Conservation (phyloP, 108 stramenopile genomes). For the Pseudonitzschia multiseries region DNA sequence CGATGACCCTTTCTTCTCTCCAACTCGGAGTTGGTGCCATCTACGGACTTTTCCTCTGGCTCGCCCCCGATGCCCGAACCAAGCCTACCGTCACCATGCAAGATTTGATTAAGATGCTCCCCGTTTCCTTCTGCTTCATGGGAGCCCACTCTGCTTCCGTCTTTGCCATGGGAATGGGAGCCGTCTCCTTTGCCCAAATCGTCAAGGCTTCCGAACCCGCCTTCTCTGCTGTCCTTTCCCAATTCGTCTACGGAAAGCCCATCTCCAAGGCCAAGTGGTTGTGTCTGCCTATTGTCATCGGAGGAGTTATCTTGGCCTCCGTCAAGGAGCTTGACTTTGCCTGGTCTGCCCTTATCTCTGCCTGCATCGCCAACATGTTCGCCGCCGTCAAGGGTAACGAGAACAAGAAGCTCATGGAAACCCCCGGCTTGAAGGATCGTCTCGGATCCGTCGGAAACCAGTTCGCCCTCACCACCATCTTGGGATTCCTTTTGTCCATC, state of each 20-base stretch:
- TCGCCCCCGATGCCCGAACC: conserved; percentile 85
- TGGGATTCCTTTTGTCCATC: conserved; percentile 82
- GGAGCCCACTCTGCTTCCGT: conserved; percentile 91
- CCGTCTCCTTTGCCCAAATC: conserved; percentile 93
- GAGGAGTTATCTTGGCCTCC: conserved; percentile 88
- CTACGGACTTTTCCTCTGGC: conserved; percentile 89
- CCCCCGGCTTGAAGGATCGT: conserved; percentile 84
- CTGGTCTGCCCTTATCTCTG: conserved; percentile 80
- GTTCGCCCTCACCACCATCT: conserved; percentile 85
- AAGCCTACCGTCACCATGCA: conserved; percentile 68
- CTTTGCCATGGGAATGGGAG: conserved; percentile 88
- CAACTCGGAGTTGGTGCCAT: conserved; percentile 86
- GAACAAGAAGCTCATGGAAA: conserved; percentile 95
- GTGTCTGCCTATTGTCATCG: conserved; percentile 92
- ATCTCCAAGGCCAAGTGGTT: conserved; percentile 92
- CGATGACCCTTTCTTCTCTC: conserved; percentile 85
- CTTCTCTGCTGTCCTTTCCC: conserved; percentile 88
- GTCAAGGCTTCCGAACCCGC: conserved; percentile 95
- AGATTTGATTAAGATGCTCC: conserved; percentile 86
- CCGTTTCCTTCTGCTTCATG: conserved; percentile 91
- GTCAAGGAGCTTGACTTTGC: conserved; percentile 95
- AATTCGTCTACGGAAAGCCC: conserved; percentile 85
- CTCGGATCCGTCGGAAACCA: conserved; percentile 91
- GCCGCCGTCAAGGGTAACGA: conserved; percentile 93
- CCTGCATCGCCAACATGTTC: conserved; percentile 92